Conservation (phyloP, 768 basidiomycete species). For the Lentinula sp. region DNA sequence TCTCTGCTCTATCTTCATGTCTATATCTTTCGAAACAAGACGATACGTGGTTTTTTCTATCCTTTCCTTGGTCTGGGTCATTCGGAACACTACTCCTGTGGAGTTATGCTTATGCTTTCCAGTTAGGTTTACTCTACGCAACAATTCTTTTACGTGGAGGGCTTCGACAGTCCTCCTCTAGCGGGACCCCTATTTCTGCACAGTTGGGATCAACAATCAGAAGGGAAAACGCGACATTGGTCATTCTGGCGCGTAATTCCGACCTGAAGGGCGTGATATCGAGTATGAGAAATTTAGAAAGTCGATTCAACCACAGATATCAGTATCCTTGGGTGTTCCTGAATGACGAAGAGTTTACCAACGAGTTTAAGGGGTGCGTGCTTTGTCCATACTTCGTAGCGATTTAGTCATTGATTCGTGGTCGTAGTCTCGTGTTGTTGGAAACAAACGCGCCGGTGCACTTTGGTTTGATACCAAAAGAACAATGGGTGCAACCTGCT, state of each 20-base stretch:
- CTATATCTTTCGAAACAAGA: not conserved
- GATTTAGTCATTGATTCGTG: not conserved
- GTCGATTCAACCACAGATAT: constrained; percentile 57
- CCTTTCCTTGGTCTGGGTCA: not conserved
- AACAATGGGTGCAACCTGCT: constrained; percentile 65
- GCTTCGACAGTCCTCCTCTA: not conserved
- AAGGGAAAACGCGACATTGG: constrained; percentile 8
- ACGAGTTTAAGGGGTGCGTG: constrained; percentile 50
- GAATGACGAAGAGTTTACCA: constrained; percentile 59
- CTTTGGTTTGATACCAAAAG: constrained; percentile 51
- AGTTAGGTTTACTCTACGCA: not conserved
- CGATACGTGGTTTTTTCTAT: not conserved
- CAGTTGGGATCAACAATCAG: not conserved
- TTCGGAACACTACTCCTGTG: not conserved
- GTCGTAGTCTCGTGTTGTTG: constrained; percentile 26
- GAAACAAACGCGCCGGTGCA: constrained; percentile 35
- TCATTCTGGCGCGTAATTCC: constrained; percentile 42
- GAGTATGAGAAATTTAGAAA: constrained; percentile 59
- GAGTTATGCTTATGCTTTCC: not conserved
- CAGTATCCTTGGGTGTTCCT: constrained; percentile 69
- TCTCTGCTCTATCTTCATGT: not conserved
- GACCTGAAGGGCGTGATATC: constrained; percentile 42
- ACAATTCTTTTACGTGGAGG: not conserved
- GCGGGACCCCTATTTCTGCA: not conserved
- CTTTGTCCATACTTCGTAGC: not conserved